Evolutionary conservation across 1,284 basidiomycete genomes (phyloP).

Genomic region (Tylopilus orsonianus): DNA sequence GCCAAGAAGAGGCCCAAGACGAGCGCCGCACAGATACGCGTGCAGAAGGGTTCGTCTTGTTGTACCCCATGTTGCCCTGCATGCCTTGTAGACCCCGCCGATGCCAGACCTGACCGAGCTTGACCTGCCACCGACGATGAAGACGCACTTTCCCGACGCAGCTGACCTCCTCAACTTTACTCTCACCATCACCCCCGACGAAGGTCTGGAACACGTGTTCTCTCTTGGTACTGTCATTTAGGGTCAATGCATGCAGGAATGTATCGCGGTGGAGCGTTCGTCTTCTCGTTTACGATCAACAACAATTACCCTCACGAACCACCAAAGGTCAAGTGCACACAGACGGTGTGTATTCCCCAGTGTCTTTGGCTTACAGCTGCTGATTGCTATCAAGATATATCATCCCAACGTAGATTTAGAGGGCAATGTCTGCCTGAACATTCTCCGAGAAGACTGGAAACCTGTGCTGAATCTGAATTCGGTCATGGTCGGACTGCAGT

Average conservation of each 20-base stretch:
- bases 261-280: slow-evolving; percentile 94
- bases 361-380: neutral
- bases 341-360: slow-evolving; percentile 63
- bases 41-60: slow-evolving; percentile 88
- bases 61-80: neutral
- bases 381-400: slow-evolving; percentile 73
- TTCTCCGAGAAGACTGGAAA: slow-evolving; percentile 99
- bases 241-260: slow-evolving; percentile 63
- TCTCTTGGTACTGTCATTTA: slow-evolving; percentile 6
- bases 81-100: slow-evolving; percentile 8
- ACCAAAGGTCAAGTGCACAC: slow-evolving; percentile 97
- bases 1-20: slow-evolving; percentile 97
- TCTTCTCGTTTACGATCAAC: slow-evolving; percentile 95
- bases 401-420: slow-evolving; percentile 98
- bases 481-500: slow-evolving; percentile 97
- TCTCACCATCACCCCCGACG: slow-evolving; percentile 94
- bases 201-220: slow-evolving; percentile 59
- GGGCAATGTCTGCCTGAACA: slow-evolving; percentile 96
- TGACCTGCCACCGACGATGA: slow-evolving; percentile 95
- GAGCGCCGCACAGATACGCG: slow-evolving; percentile 94
- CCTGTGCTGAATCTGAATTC: slow-evolving; percentile 97
- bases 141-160: slow-evolving; percentile 90
- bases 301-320: slow-evolving; percentile 99
- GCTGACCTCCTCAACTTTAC: slow-evolving; percentile 94
- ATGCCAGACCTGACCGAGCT: slow-evolving; percentile 90